Conservation (phyloP, 306 rosid species). For the Pterocarpus santalinus region DNA sequence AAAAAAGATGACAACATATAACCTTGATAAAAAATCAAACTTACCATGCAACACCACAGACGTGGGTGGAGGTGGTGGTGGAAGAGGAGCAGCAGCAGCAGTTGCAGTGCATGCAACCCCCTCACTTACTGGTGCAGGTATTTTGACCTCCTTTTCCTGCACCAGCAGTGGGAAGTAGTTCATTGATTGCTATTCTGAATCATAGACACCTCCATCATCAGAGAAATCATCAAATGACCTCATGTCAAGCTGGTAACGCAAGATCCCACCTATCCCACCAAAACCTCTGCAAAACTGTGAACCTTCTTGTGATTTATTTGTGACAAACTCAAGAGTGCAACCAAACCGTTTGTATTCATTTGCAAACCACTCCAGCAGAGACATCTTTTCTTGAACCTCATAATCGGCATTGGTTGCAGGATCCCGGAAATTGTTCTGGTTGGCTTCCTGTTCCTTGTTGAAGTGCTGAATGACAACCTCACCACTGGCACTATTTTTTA, state of each 20-base stretch:
- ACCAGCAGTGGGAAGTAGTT: constrained; percentile 54
- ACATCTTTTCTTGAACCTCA: constrained; percentile 85
- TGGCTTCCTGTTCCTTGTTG: constrained; percentile 82
- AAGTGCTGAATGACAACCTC: constrained; percentile 74
- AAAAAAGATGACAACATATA: not conserved
- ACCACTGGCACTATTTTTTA: constrained; percentile 64
- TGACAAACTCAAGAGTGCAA: constrained; percentile 87
- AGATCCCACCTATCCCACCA: constrained; percentile 93
- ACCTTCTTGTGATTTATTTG: constrained; percentile 94
- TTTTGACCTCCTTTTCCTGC: constrained; percentile 56
- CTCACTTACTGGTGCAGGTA: constrained; percentile 57
- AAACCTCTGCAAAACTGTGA: constrained; percentile 96
- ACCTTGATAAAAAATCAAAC: constrained; percentile 47
- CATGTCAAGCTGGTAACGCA: constrained; percentile 96
- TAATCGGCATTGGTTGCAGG: constrained; percentile 55
- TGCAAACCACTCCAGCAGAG: constrained; percentile 94
- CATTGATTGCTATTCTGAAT: constrained; percentile 69
- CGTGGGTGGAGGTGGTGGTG: not conserved
- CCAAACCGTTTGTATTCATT: constrained; percentile 84
- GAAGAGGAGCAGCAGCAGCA: constrained; percentile 42
- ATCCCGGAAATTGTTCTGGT: constrained; percentile 77
- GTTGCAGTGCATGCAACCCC: constrained; percentile 48
- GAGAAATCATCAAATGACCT: constrained; percentile 85
- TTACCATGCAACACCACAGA: constrained; percentile 37
- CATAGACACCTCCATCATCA: constrained; percentile 63